Evolutionary conservation across 352 stramenopile genomes (phyloP).

Genomic region (Phytopythium montanum): DNA sequence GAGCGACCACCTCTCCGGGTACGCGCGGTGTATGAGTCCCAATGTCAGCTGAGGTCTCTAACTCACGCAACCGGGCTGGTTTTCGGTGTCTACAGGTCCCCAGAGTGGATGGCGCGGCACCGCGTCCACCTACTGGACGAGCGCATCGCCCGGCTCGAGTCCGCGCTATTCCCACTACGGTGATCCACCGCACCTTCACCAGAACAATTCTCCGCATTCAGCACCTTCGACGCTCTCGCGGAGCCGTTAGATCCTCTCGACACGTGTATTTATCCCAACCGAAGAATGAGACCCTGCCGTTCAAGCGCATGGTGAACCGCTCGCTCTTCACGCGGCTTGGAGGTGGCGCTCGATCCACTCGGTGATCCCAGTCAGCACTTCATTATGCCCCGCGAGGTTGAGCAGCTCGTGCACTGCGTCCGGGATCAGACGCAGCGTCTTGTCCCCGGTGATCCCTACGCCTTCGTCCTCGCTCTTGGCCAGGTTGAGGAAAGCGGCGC

Average conservation of each 20-base stretch:
- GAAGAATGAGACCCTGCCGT: neutral
- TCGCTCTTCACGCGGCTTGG: slow-evolving; percentile 5
- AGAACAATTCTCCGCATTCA: too few species aligned
- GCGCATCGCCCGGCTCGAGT: slow-evolving; percentile 38
- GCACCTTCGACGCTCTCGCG: neutral
- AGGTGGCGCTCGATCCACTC: slow-evolving; percentile 30
- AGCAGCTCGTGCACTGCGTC: slow-evolving; percentile 35
- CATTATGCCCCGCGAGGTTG: slow-evolving; percentile 30
- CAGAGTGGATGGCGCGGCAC: slow-evolving; percentile 42
- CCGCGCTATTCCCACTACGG: slow-evolving; percentile 22
- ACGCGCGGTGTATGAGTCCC: neutral
- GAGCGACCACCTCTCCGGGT: slow-evolving; percentile 43
- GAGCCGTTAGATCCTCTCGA: neutral
- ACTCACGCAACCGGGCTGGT: neutral
- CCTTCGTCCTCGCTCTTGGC: slow-evolving; percentile 24
- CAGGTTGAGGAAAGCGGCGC: slow-evolving; percentile 27
- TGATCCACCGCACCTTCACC: too few species aligned
- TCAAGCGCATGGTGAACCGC: neutral
- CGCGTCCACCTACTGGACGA: slow-evolving; percentile 35
- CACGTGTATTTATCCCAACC: neutral
- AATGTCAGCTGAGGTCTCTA: neutral
- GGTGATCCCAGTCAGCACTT: slow-evolving; percentile 25
- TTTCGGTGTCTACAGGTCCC: slow-evolving; percentile 19
- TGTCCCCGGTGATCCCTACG: slow-evolving; percentile 30
- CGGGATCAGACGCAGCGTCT: slow-evolving; percentile 40